Evolutionary conservation across 2,329 filamentous ascomycete species (phyloP).

Genomic region (Penicillium sp.): DNA sequence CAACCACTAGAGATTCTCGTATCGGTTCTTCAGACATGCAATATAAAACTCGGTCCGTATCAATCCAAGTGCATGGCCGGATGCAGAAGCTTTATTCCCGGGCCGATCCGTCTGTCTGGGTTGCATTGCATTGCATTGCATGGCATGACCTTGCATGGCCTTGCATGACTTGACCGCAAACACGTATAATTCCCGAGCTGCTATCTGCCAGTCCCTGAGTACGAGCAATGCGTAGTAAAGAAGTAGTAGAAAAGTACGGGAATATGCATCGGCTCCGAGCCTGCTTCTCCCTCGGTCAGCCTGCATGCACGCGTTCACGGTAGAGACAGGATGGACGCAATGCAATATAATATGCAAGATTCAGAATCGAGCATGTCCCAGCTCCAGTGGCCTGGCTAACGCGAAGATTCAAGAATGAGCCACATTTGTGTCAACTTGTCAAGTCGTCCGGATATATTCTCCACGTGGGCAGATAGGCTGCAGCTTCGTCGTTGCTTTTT

Average conservation of each 20-base stretch:
- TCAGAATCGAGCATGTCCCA: conserved; percentile 1
- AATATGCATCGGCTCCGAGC: too few relatives aligned
- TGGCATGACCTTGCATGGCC: not conserved
- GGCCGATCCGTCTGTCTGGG: not conserved
- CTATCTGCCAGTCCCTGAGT: too few relatives aligned
- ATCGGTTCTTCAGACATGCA: too few relatives aligned
- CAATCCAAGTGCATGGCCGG: not conserved
- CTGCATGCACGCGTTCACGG: not conserved
- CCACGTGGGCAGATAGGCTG: not conserved
- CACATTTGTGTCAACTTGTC: too few relatives aligned
- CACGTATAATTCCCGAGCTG: not conserved
- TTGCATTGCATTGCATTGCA: not conserved
- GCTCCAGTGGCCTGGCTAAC: too few relatives aligned
- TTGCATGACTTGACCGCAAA: not conserved
- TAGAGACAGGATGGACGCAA: too few relatives aligned
- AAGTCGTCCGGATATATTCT: not conserved
- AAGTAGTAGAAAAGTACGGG: too few relatives aligned
- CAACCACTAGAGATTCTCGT: too few relatives aligned
- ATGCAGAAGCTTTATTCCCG: not conserved
- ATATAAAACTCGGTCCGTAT: not conserved
- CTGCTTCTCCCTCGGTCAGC: too few relatives aligned
- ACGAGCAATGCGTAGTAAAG: too few relatives aligned
- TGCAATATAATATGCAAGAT: not conserved
- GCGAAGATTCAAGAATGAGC: not conserved
- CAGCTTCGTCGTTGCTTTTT: not conserved